Percentiles rank a stretch among this genome's conserved stretches.
Evolutionary conservation across 208 protist genomes (phyloP).

Genomic region (Leptomonas pyrrhocoris): DNA sequence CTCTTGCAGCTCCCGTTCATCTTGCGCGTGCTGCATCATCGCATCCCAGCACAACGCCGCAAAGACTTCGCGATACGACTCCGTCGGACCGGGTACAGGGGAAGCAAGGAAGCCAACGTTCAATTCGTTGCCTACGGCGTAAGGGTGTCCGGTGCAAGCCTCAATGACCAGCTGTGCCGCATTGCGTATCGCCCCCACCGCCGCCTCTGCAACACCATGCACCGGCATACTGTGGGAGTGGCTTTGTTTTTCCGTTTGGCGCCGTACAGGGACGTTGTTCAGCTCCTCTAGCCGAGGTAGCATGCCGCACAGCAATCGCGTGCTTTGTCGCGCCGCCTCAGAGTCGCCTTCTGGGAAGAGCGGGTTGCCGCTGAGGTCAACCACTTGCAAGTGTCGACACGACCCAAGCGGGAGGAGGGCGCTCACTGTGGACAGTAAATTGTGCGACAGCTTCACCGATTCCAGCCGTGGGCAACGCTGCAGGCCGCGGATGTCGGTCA

Average conservation of each 20-base stretch:
- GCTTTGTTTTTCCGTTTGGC: neutral
- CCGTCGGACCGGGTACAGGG: neutral
- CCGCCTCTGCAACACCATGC: neutral
- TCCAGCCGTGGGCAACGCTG: slow-evolving; percentile 57
- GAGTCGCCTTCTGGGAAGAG: slow-evolving; percentile 20
- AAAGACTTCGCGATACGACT: slow-evolving; percentile 23
- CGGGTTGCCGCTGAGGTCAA: slow-evolving; percentile 74
- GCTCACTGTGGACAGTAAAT: slow-evolving; percentile 43
- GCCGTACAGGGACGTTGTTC: slow-evolving; percentile 32
- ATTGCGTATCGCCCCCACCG: too few species aligned
- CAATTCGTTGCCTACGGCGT: too few species aligned
- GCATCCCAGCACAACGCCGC: slow-evolving; percentile 31
- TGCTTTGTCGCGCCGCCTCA: neutral
- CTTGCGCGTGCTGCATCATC: slow-evolving; percentile 11
- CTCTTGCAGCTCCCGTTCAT: slow-evolving; percentile 20
- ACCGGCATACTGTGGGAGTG: neutral
- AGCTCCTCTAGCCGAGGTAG: slow-evolving; percentile 43
- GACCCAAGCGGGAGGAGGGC: slow-evolving; percentile 49
- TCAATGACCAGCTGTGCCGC: neutral
- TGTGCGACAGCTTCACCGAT: slow-evolving; percentile 64
- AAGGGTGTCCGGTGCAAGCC: too few species aligned
- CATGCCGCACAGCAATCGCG: neutral
- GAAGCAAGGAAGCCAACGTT: neutral
- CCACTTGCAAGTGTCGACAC: slow-evolving; percentile 42
- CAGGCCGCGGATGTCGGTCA: slow-evolving; percentile 65